Conservation (phyloP, 1,139 yeast species). For the Pichia sp. region DNA sequence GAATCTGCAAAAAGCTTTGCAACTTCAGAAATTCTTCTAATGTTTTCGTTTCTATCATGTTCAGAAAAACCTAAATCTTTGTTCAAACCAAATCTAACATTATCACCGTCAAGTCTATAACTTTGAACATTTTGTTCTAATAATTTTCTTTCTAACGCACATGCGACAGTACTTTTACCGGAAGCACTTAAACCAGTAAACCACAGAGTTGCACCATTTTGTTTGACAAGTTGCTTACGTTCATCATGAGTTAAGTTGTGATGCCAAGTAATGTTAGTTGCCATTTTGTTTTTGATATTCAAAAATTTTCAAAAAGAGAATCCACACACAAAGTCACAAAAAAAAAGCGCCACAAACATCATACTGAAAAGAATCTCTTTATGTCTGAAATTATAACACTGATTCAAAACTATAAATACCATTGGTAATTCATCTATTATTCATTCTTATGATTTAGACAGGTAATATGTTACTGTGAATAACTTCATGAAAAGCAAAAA, state of each 20-base stretch:
- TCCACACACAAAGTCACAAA: no score
- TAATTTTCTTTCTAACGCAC: constrained; percentile 81
- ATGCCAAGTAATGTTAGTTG: constrained; percentile 96
- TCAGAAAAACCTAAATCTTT: constrained; percentile 92
- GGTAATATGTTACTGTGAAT: no score
- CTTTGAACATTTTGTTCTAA: constrained; percentile 62
- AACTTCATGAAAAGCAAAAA: no score
- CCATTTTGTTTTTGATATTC: constrained; percentile 42
- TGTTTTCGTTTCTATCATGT: constrained; percentile 87
- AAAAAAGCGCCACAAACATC: no score
- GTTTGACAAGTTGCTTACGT: constrained; percentile 64
- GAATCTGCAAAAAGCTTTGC: constrained; percentile 90
- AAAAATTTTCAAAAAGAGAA: no score
- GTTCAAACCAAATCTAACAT: constrained; percentile 87
- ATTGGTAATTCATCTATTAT: no score
- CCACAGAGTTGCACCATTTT: constrained; percentile 89
- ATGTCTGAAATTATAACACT: no score
- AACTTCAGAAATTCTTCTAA: constrained; percentile 89
- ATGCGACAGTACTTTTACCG: constrained; percentile 92
- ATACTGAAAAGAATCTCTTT: no score
- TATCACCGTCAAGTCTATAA: constrained; percentile 92
- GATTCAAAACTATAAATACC: no score
- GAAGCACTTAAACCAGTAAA: constrained; percentile 92
- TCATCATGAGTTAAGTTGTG: constrained; percentile 78
- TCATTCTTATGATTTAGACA: no score